A percentile compares a stretch with the other conserved stretches of the same genome.
These are phyloP conservation scores for Lentinula boryana DNA, from an alignment of 768 basidiomycete species.

Conservation along the genomic window DNA sequence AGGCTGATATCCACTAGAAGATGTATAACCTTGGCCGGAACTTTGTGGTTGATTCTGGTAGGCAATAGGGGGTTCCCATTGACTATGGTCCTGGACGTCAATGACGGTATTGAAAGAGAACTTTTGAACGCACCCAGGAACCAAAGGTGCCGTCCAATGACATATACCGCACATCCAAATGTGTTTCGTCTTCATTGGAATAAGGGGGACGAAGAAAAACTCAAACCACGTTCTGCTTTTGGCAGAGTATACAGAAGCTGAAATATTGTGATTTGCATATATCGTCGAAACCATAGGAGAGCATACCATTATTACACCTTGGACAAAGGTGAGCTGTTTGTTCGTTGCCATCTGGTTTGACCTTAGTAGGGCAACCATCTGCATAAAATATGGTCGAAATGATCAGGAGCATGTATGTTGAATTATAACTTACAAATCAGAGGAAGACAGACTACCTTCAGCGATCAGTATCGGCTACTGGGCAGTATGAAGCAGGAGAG, in stretches of 20 bases:
- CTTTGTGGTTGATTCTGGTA: not conserved
- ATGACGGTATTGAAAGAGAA: not conserved
- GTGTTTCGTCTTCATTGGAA: slow-evolving; percentile 12
- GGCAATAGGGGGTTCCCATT: slow-evolving; percentile 9
- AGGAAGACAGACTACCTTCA: not conserved
- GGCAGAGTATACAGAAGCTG: slow-evolving; percentile 12
- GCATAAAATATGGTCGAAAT: not conserved
- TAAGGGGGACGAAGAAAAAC: slow-evolving; percentile 12
- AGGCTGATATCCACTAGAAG: not conserved
- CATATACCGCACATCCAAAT: slow-evolving; percentile 14
- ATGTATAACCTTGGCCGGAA: not conserved
- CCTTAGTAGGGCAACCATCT: slow-evolving; percentile 5
- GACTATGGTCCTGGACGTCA: not conserved
- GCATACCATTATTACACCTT: slow-evolving; percentile 8
- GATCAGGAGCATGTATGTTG: not conserved
- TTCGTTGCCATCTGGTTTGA: slow-evolving; percentile 9
- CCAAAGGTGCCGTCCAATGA: slow-evolving; percentile 6
- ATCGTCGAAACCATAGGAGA: not conserved
- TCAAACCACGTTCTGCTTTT: slow-evolving; percentile 14
- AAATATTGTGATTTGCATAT: not conserved
- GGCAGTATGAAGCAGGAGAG: not conserved
- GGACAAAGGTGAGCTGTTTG: slow-evolving; percentile 7
- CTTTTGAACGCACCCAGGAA: slow-evolving; percentile 7
- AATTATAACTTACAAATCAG: not conserved
- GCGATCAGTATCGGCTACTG: not conserved